Conservation (phyloP, 768 basidiomycete species). For the Trametes gibbosa region DNA sequence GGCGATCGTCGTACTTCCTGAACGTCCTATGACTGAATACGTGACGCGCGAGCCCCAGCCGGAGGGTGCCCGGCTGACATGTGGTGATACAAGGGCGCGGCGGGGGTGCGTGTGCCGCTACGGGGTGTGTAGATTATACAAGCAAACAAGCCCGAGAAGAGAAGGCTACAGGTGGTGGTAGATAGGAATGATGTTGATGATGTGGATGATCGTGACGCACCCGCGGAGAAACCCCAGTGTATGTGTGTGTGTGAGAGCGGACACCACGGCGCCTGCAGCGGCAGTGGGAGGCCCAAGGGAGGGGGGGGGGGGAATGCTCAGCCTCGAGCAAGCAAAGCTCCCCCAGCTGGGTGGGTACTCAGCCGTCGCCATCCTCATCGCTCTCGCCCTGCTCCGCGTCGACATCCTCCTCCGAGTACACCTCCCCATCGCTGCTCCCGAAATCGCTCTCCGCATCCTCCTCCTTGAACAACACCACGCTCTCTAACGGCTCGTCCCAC, state of each 20-base stretch:
- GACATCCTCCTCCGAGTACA: constrained; percentile 12
- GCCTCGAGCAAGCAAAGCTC: too few relatives aligned
- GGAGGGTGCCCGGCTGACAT: too few relatives aligned
- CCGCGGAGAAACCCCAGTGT: not conserved
- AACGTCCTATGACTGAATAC: not conserved
- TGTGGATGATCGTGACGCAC: not conserved
- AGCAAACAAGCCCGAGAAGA: not conserved
- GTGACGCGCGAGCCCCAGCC: too few relatives aligned
- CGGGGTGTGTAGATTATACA: not conserved
- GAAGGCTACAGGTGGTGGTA: constrained; percentile 4
- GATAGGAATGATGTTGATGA: not conserved
- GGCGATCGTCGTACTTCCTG: not conserved
- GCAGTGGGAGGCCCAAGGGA: too few relatives aligned
- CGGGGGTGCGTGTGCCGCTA: not conserved
- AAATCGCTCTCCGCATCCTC: constrained; percentile 23
- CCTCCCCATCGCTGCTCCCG: constrained; percentile 13
- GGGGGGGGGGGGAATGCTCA: too few relatives aligned
- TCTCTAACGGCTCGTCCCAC: constrained; percentile 20
- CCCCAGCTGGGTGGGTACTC: too few relatives aligned
- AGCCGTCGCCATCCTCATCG: not conserved
- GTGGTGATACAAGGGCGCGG: not conserved
- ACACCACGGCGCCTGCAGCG: too few relatives aligned
- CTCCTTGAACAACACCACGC: constrained; percentile 22
- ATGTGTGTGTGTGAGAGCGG: too few relatives aligned
- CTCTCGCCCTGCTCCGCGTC: constrained; percentile 16